Conservation (phyloP, 73 alveolate genomes). For the Symbiodinium pilosum region DNA sequence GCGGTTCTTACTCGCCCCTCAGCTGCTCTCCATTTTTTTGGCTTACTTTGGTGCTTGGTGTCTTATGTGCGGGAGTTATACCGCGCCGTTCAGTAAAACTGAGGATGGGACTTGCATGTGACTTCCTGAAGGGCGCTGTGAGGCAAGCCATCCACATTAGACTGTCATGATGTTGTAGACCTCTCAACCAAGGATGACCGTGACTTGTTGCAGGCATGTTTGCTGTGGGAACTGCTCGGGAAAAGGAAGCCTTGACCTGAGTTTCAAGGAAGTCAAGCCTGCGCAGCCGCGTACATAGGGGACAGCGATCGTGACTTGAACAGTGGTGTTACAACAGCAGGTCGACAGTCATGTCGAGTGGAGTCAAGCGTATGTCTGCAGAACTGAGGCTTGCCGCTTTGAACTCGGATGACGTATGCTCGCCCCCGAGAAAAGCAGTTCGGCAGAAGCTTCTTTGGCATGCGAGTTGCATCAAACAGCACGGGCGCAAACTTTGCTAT, state of each 20-base stretch:
- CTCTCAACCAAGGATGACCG: background rate
- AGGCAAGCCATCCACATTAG: conserved; percentile 9
- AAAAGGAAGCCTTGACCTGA: conserved; percentile 47
- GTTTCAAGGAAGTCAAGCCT: background rate
- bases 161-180: background rate
- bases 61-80: no score
- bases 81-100: background rate
- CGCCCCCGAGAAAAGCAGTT: background rate
- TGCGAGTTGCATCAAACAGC: no score
- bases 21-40: background rate
- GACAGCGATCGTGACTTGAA: no score
- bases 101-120: conserved; percentile 82
- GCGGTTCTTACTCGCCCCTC: conserved; percentile 66
- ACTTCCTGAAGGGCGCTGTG: conserved; percentile 60
- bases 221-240: conserved; percentile 46
- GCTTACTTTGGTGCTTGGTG: no score
- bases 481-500: no score
- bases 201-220: conserved; percentile 39
- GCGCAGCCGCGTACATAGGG: no score
- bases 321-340: no score
- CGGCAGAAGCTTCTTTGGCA: no score
- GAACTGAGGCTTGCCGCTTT: conserved; percentile 21
- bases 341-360: no score
- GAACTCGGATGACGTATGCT: background rate
- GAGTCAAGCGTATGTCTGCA: no score